Evolutionary conservation across 768 basidiomycete genomes (phyloP).

Genomic region (Fistulinella prunicolor): DNA sequence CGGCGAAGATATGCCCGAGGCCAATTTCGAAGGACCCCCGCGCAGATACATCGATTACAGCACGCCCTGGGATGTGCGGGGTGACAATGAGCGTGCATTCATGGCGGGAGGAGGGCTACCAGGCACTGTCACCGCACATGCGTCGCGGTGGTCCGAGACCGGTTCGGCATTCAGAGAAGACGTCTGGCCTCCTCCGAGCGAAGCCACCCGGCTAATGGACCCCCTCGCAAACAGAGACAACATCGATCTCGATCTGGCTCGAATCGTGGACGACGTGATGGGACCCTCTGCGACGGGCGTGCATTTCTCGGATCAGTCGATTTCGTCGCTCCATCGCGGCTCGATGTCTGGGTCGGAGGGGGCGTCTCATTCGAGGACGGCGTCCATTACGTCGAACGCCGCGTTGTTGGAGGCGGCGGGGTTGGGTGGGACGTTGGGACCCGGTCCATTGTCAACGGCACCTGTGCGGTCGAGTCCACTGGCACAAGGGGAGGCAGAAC

Average conservation of each 20-base stretch:
- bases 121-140: not conserved
- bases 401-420: conserved; percentile 26
- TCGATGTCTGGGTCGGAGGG: conserved; percentile 8
- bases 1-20: conserved; percentile 24
- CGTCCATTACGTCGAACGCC: conserved; percentile 20
- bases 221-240: conserved; percentile 5
- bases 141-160: conserved; percentile 31
- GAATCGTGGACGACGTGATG: conserved; percentile 50
- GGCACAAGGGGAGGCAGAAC: not conserved
- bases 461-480: conserved; percentile 23
- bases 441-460: not conserved
- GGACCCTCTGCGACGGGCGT: conserved; percentile 28
- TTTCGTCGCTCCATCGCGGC: conserved; percentile 22
- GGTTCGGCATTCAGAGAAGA: conserved; percentile 50
- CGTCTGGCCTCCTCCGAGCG: conserved; percentile 41
- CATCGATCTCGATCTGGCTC: conserved; percentile 37
- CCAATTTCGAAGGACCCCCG: conserved; percentile 4
- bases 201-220: conserved; percentile 24
- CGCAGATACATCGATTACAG: conserved; percentile 19
- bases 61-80: conserved; percentile 19
- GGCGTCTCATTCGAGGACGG: conserved; percentile 16
- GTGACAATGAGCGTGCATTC: not conserved
- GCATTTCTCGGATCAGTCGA: conserved; percentile 24
- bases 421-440: too few species aligned
- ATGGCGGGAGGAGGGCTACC: not conserved